Evolutionary conservation across 345 rosid species (phyloP), one percentile per base, ranked within the genome.

Genomic region (Murraya paniculata): DNA sequence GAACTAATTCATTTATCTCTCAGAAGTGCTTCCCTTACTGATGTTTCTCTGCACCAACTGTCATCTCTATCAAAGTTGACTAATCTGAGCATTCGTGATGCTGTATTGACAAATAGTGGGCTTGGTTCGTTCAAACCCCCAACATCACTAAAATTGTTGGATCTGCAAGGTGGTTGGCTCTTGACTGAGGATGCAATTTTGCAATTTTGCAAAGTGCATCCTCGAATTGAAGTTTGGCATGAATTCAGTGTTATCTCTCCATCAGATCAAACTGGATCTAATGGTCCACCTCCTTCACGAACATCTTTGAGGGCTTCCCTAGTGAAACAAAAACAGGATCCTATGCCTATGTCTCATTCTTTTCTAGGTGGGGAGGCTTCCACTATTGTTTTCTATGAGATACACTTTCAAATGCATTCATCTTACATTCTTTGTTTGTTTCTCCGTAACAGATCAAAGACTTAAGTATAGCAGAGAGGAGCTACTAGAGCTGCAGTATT

Each of bases 151-250:
- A 85, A 87, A 77, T 61, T 78, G 66, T 88, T 95, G 39, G 92
- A 95, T 83, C 87, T 95, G 76, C 89, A 83, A 80, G 99, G 97
- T 36, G 94, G 97, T 81, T 96, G 99, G 99, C 97, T 96, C 57
- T 82, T 95, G 79, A 87, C 89, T 0, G 74, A 84, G 83, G 91
- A 89, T 36, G 90, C 79, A 24, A 45, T 94, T 57, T 61, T 77
- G 36, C 45, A 79, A 22, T 88, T 96, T 83, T 79, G 84, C 77
- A 84, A 77, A 77, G 89, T 75, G 72, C 77, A 91, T 71, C 95
- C 92, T 28, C 84, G 35, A 65, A 77, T 92, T 28, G 89, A 88
- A 79, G 80, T 91, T 61, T 85, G 73, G 81, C 99, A 94, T 28
- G 98, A 90, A 30, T 82, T 79, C 76, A 68, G 69, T 25, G 72